Evolutionary conservation across 1,284 basidiomycete genomes (phyloP).

Genomic region (Marasmius fiardii): DNA sequence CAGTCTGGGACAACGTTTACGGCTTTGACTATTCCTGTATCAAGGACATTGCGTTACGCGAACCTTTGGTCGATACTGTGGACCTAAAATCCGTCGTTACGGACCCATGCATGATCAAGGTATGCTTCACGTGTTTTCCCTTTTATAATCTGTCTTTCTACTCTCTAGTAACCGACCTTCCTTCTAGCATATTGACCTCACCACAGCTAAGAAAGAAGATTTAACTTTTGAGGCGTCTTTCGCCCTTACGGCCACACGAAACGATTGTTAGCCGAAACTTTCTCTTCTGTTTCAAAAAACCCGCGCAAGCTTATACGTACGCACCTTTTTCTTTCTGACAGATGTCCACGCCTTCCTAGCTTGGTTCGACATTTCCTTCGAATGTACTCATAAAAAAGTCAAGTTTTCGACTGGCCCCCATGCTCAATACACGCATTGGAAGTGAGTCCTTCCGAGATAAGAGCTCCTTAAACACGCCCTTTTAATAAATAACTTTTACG

Average conservation of each 20-base stretch:
- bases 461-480: neutral
- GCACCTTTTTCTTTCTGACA: conserved; percentile 28
- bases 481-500: neutral
- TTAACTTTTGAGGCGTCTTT: conserved; percentile 85
- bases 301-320: neutral
- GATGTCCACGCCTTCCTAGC: conserved; percentile 99
- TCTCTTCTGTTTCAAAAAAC: conserved; percentile 7
- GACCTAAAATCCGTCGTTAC: conserved; percentile 92
- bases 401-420: conserved; percentile 95
- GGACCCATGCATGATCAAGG: conserved; percentile 85
- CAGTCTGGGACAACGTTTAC: conserved; percentile 99
- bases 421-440: conserved; percentile 97
- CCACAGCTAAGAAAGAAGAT: conserved; percentile 94
- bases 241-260: conserved; percentile 79
- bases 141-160: neutral
- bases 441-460: conserved; percentile 49
- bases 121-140: conserved; percentile 24
- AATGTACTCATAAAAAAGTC: conserved; percentile 95
- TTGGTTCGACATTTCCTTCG: conserved; percentile 98
- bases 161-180: neutral
- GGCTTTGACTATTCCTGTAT: conserved; percentile 99
- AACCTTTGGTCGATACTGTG: conserved; percentile 98
- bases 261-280: conserved; percentile 73
- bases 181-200: conserved; percentile 81
- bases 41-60: conserved; percentile 96